Base-by-base conservation (phyloP, 1,284 basidiomycete genomes). In the Tilletia indica region DNA sequence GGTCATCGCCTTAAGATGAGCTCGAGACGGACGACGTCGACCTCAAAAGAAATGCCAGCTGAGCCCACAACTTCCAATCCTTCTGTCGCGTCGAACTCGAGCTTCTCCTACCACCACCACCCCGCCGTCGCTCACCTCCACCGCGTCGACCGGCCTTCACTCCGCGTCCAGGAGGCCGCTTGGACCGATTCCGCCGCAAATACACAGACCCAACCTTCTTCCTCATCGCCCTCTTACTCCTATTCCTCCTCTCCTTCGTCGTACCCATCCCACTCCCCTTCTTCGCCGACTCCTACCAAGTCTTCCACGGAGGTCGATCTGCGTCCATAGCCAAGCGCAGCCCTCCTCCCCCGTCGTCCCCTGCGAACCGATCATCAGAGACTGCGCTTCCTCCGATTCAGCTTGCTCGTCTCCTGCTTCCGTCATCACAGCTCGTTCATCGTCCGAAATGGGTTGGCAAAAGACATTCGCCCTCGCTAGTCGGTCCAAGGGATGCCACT, bases 401-500 rank as follows among this genome's bases (percentile, higher is more conserved):
- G 6, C 42, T 8, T 45, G 42, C 64, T 39, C 64, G 6, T 5
- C 56, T 8, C 21, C 21, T 58, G n/a, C n/a, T 6, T 38, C 19
- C n/a, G 2, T n/a, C 45, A 16, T 38, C 56, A 58, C 25, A 61
- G 25, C 58, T 45, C 42, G 42, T 1, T 8, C 6, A 45, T 8
- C 6, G 6, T 45, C 42, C 68, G 82, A 54, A 21, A 94, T 97
- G 94, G 92, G 90, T 71, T 96, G 93, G 92, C 94, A 97, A 84
- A 94, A 91, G 85, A 91, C 90, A 6, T 94, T 97, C 84, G 89
- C 88, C 6, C 81, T 87, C 5, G 78, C 84, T 9, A 80, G 83
- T 19, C 79, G 83, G 69, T 81, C 77, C 75, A 87, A 87, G 82
- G 87, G 74, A 39, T 93, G 92, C 80, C 91, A 97, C 86, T 88